Evolutionary conservation across 768 basidiomycete genomes (phyloP).

Genomic region (Pulveroboletus sp.): DNA sequence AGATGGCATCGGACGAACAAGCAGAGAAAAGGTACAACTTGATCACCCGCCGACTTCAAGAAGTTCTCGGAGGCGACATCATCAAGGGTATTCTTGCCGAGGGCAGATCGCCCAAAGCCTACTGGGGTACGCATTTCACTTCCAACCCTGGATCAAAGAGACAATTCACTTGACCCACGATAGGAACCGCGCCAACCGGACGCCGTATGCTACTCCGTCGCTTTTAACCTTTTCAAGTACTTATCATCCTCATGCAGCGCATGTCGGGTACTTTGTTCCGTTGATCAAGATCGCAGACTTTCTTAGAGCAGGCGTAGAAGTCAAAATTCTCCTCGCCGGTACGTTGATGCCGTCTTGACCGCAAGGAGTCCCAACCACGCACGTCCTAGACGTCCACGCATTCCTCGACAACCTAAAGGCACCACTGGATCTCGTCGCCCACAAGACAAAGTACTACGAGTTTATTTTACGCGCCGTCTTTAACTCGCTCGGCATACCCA

Average conservation of each 20-base stretch:
- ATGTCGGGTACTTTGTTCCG: constrained; percentile 96
- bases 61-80: constrained; percentile 80
- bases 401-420: constrained; percentile 98
- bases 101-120: constrained; percentile 72
- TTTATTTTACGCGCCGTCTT: constrained; percentile 78
- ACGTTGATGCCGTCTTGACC: constrained; percentile 6
- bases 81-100: constrained; percentile 79
- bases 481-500: constrained; percentile 85
- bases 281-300: constrained; percentile 96
- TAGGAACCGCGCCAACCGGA: constrained; percentile 92
- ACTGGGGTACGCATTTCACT: constrained; percentile 70
- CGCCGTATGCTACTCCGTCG: constrained; percentile 62
- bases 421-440: constrained; percentile 81
- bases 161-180: neutral
- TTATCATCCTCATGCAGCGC: constrained; percentile 49
- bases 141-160: neutral
- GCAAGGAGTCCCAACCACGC: neutral
- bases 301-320: constrained; percentile 84
- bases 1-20: constrained; percentile 31
- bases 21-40: constrained; percentile 60
- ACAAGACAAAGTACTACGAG: constrained; percentile 90
- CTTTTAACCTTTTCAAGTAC: neutral
- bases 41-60: constrained; percentile 81
- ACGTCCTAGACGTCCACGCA: constrained; percentile 76
- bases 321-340: constrained; percentile 81